These are phyloP conservation scores for Fusarium udum DNA, from an alignment of 2,329 filamentous ascomycete species.

Conservation along the genomic window DNA sequence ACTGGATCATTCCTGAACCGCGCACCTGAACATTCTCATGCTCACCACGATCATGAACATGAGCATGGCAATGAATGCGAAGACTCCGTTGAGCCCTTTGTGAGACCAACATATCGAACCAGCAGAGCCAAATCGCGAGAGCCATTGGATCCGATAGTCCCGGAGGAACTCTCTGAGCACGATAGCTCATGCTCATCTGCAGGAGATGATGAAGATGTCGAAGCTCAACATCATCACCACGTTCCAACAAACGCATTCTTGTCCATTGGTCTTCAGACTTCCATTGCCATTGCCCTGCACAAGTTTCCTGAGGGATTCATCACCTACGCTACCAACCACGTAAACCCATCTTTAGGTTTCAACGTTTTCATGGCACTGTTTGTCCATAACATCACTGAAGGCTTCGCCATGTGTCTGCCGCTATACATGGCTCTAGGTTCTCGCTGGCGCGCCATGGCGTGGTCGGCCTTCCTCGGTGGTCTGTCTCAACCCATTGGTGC, in stretches of 20 bases:
- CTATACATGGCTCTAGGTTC: conserved; percentile 90
- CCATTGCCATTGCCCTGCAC: conserved; percentile 92
- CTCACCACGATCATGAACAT: conserved; percentile 38
- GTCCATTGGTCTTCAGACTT: conserved; percentile 94
- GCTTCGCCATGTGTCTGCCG: conserved; percentile 91
- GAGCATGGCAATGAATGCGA: conserved; percentile 39
- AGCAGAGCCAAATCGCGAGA: conserved; percentile 54
- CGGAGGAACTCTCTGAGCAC: conserved; percentile 38
- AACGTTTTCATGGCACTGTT: conserved; percentile 95
- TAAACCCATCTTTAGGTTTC: conserved; percentile 86
- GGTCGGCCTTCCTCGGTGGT: conserved; percentile 85
- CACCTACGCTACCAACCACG: conserved; percentile 97
- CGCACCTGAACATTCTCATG: conserved; percentile 42
- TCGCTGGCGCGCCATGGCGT: conserved; percentile 82
- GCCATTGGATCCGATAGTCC: conserved; percentile 42
- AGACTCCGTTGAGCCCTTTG: conserved; percentile 37
- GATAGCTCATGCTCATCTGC: conserved; percentile 42
- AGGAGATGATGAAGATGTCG: conserved; percentile 55
- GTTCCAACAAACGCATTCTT: conserved; percentile 94
- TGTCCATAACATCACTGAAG: conserved; percentile 98
- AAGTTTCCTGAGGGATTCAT: conserved; percentile 91
- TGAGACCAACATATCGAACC: conserved; percentile 49
- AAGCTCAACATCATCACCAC: conserved; percentile 84
- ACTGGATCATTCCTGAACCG: conserved; percentile 49
- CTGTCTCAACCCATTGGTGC: conserved; percentile 89